Evolutionary conservation across 1,139 yeast genomes (phyloP).

Genomic region (Protomyces inundatus): DNA sequence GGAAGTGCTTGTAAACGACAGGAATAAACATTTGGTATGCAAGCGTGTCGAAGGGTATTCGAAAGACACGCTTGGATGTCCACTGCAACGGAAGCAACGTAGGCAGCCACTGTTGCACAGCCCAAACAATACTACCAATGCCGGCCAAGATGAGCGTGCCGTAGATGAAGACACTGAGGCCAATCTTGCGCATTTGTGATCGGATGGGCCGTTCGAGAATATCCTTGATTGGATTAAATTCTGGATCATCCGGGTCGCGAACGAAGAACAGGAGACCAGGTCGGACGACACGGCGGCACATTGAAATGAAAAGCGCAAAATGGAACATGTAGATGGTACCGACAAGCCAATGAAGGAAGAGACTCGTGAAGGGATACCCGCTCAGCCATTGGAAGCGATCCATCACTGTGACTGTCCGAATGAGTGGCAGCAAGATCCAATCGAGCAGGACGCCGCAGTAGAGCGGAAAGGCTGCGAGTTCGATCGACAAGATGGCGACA

Average conservation of each 20-base stretch:
- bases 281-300: constrained; percentile 73
- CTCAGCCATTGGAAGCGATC: constrained; percentile 31
- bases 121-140: constrained; percentile 62
- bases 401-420: constrained; percentile 8
- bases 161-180: constrained; percentile 71
- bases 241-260: constrained; percentile 91
- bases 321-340: constrained; percentile 86
- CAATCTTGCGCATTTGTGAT: constrained; percentile 68
- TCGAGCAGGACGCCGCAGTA: constrained; percentile 74
- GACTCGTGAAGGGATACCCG: constrained; percentile 35
- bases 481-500: constrained; percentile 66
- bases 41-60: constrained; percentile 38
- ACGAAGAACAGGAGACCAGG: constrained; percentile 88
- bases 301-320: constrained; percentile 80
- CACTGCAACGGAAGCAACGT: constrained; percentile 36
- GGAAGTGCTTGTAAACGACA: constrained; percentile 26
- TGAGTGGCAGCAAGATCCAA: constrained; percentile 39
- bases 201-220: constrained; percentile 71
- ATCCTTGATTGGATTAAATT: constrained; percentile 80
- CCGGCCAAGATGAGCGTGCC: constrained; percentile 67
- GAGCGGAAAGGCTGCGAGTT: constrained; percentile 75
- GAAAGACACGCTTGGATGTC: constrained; percentile 30
- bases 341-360: constrained; percentile 54
- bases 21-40: constrained; percentile 35
- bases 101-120: constrained; percentile 44